These are phyloP conservation scores for Daucus carota DNA, from an alignment of 129 eudicot species.

Conservation along the genomic window DH1_v3.0 NC_030384.2:46298001-46298500, in stretches of 20 bases:
- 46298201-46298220: no score
- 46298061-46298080: slow-evolving; percentile 21
- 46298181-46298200: no score
- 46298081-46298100: neutral
- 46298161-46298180: no score
- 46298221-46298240: no score
- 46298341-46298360: no score
- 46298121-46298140: neutral
- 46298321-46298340: no score
- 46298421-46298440: neutral
- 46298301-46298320: no score
- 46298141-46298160: neutral
- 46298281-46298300: no score
- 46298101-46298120: neutral
- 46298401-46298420: neutral
- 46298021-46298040: slow-evolving; percentile 55
- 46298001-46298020: slow-evolving; percentile 54
- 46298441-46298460: neutral
- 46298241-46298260: no score
- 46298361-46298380: no score
- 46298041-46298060: slow-evolving; percentile 45
- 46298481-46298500: neutral
- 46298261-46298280: no score
- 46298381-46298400: neutral
- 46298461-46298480: neutral